Evolutionary conservation across 352 stramenopile species (phyloP), one percentile per base, ranked within the genome.

Genomic region (Pythium oligandrum): DNA sequence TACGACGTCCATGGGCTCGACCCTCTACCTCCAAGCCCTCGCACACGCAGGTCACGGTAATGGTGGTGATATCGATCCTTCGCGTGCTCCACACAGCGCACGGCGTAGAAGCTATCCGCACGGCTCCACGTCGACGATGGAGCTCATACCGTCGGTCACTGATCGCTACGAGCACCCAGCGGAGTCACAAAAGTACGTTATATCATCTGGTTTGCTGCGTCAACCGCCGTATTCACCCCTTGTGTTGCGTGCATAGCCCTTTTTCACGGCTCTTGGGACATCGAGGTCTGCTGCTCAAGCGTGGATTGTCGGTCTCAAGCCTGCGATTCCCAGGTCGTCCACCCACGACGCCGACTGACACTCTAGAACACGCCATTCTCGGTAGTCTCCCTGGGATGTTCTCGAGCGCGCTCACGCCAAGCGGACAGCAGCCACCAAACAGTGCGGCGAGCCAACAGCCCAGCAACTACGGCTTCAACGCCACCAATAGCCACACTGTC

Each of bases 351-450:
- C 62, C 74, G 32, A 77, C 73, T 8, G 86, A 88, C 49, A 72
- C 71, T 3, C 51, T 91, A 9, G 81, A 91, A 40, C 78, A 89
- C 56, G 72, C 60, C n/a, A 87, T 91, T 35, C 63, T 91, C 30
- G 78, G 75, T 35, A 63, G 37, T n/a, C 59, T 48, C 1, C 64
- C 61, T 57, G 72, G 42, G 50, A 59, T 53, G 54, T 48, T 55
- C 1, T 52, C 17, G 17, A 26, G 17, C 17, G 17, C 17, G 17
- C 56, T 64, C 39, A 68, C 56, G 9, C 64, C 60, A 26, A 26
- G 17, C 17, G 17, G 17, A 26, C 17, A 26, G 17, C 17, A 26
- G 17, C 17, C 17, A 26, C 17, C 17, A 26, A 26, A 26, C 17
- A 26, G 17, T 26, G 17, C 17, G 17, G 17, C 17, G 17, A 26